Conservation (phyloP, 306 rosid genomes). For the Lithocarpus polystachyus region DNA sequence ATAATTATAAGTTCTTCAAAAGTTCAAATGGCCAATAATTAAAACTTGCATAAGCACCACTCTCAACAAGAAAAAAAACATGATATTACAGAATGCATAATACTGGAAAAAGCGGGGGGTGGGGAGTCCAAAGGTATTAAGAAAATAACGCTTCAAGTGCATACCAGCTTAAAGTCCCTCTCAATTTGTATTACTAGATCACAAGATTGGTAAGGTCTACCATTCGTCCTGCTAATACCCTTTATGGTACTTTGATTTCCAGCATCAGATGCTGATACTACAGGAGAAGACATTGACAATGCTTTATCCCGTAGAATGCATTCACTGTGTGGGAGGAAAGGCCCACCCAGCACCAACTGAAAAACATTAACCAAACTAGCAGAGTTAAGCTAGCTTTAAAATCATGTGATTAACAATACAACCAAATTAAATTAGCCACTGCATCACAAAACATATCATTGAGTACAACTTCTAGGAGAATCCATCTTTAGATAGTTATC, state of each 20-base stretch:
- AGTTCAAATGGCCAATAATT: too few species aligned
- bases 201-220: constrained; percentile 65
- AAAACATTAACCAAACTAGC: constrained; percentile 4
- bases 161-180: constrained; percentile 48
- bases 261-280: constrained; percentile 56
- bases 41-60: too few species aligned
- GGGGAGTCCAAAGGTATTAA: neutral
- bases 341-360: constrained; percentile 85
- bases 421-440: neutral
- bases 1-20: too few species aligned
- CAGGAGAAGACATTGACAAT: constrained; percentile 52
- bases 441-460: neutral
- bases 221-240: constrained; percentile 42
- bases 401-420: neutral
- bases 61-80: too few species aligned
- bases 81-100: neutral
- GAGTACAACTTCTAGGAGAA: too few species aligned
- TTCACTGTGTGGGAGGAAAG: constrained; percentile 77
- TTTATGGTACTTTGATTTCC: constrained; percentile 49
- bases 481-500: too few species aligned
- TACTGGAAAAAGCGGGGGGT: neutral
- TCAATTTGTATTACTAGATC: constrained; percentile 54
- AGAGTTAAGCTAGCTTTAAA: constrained; percentile 7
- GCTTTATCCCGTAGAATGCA: constrained; percentile 75
- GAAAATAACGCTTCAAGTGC: constrained; percentile 6